Evolutionary conservation across 768 basidiomycete species (phyloP).

Genomic region (Calocera viscosa): DNA sequence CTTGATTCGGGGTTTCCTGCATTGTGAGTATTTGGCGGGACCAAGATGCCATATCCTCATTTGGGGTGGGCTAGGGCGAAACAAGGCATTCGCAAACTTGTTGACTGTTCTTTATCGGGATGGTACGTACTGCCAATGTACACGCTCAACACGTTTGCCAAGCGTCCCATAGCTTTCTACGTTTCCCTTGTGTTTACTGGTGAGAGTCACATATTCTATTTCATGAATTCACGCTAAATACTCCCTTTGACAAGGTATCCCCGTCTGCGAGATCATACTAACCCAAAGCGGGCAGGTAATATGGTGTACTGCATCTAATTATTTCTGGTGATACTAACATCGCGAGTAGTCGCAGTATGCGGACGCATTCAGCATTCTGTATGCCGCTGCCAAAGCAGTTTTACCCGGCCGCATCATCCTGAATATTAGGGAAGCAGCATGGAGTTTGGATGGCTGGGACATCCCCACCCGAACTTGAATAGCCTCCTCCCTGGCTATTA

Average conservation of each 20-base stretch:
- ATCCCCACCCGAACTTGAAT: no score
- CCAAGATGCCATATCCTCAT: background rate
- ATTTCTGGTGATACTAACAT: no score
- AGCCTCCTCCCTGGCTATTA: no score
- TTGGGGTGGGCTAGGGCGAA: background rate
- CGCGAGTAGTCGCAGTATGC: background rate
- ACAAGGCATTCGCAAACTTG: background rate
- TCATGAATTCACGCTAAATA: no score
- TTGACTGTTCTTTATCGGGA: background rate
- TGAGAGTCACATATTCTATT: no score
- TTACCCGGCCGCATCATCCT: background rate
- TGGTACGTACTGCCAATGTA: background rate
- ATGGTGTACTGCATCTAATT: no score
- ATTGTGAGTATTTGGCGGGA: background rate
- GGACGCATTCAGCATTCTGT: background rate
- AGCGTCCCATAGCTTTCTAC: background rate
- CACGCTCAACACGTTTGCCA: background rate
- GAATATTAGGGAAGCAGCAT: background rate
- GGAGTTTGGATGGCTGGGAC: no score
- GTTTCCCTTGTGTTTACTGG: background rate
- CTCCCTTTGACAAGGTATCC: no score
- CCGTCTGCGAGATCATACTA: no score
- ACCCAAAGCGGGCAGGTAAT: no score
- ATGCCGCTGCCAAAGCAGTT: background rate
- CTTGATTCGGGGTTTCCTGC: background rate